phyloP scores from a whole-genome alignment of 768 basidiomycete genomes.

The Amanita exitialis region DNA sequence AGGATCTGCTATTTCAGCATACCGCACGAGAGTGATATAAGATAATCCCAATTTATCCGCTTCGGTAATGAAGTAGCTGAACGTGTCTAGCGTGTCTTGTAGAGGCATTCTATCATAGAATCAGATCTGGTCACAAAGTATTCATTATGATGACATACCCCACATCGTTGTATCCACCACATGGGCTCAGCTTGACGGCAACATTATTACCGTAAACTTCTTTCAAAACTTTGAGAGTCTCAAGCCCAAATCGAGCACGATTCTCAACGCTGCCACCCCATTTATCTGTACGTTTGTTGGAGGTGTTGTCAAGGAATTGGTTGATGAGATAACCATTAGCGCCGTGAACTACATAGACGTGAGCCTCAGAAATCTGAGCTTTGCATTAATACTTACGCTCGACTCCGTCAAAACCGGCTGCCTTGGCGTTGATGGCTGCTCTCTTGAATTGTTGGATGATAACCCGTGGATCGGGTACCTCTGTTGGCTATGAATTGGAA shows the following conservation, averaged over 20 bases:
- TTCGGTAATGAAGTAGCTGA: slow-evolving; percentile 28
- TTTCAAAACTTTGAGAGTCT: slow-evolving; percentile 32
- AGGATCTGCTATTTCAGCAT: slow-evolving; percentile 14
- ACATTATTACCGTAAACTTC: slow-evolving; percentile 35
- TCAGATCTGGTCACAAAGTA: neutral
- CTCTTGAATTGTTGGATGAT: slow-evolving; percentile 28
- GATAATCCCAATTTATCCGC: slow-evolving; percentile 25
- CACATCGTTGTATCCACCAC: slow-evolving; percentile 34
- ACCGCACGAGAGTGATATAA: slow-evolving; percentile 23
- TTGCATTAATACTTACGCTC: slow-evolving; percentile 23
- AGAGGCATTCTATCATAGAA: slow-evolving; percentile 27
- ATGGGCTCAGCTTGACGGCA: slow-evolving; percentile 38
- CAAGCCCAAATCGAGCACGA: slow-evolving; percentile 41
- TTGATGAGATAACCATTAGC: slow-evolving; percentile 34
- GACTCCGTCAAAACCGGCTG: slow-evolving; percentile 48
- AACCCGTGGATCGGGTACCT: slow-evolving; percentile 28
- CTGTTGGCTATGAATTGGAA: slow-evolving; percentile 23
- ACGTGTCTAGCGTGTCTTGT: slow-evolving; percentile 32
- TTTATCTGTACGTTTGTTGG: slow-evolving; percentile 43
- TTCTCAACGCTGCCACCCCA: slow-evolving; percentile 55
- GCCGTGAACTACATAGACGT: slow-evolving; percentile 23
- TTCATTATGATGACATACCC: slow-evolving; percentile 17
- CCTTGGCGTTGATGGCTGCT: slow-evolving; percentile 37
- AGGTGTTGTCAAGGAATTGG: slow-evolving; percentile 39
- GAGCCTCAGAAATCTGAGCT: neutral